These are phyloP conservation scores for Dorcoceras hygrometricum DNA, from an alignment of 257 asterid genomes.

Conservation along the genomic window DNA sequence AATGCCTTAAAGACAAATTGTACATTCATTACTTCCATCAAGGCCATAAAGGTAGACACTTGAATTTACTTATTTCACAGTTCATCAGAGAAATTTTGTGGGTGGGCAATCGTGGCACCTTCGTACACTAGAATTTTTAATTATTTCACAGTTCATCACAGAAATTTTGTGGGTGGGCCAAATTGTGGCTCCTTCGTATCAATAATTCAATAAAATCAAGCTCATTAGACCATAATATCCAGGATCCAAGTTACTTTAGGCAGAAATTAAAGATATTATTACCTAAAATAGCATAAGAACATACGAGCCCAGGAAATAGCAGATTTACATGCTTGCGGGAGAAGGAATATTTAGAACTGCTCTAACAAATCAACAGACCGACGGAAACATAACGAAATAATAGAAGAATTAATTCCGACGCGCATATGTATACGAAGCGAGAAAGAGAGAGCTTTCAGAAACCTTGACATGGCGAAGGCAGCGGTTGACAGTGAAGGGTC, in stretches of 20 bases:
- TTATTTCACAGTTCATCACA: too few species aligned
- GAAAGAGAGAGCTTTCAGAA: background rate
- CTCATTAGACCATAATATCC: background rate
- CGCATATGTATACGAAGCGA: background rate
- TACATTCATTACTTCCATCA: too few species aligned
- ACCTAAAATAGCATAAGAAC: background rate
- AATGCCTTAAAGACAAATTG: background rate
- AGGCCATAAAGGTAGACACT: background rate
- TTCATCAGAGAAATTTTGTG: too few species aligned
- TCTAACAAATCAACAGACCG: background rate
- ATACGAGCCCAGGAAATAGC: background rate
- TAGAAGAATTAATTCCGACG: background rate
- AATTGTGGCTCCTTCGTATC: background rate
- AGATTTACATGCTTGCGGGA: background rate
- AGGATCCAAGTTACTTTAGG: background rate
- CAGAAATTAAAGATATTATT: background rate
- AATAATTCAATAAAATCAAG: too few species aligned
- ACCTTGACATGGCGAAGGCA: slow-evolving; percentile 23
- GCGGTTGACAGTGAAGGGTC: background rate
- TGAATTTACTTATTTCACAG: background rate
- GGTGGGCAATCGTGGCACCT: background rate
- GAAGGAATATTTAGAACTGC: background rate
- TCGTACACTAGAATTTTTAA: background rate
- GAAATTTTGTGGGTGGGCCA: background rate
- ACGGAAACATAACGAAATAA: background rate